A percentile compares a stretch with the other conserved stretches of the same genome.
phyloP scores from a whole-genome alignment of 331 rosid genomes.

The Acacia pycnantha region DNA sequence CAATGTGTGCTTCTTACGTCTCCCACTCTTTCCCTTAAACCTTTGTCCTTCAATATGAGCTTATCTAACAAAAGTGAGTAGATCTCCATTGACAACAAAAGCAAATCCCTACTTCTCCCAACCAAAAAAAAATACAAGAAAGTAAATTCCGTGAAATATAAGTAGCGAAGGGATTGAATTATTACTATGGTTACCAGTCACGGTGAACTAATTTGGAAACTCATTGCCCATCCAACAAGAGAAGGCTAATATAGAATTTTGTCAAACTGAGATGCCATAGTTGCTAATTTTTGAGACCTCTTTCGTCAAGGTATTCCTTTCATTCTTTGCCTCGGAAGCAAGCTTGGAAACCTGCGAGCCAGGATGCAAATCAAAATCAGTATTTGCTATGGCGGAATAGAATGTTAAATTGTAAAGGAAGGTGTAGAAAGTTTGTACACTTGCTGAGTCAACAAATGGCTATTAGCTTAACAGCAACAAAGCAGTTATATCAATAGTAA shows the following conservation, averaged over 20 bases:
- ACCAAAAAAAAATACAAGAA: neutral
- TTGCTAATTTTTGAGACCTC: slow-evolving; percentile 80
- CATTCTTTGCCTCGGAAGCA: slow-evolving; percentile 72
- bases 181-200: neutral
- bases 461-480: neutral
- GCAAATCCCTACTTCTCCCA: neutral
- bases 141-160: neutral
- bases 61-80: neutral
- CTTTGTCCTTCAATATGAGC: neutral
- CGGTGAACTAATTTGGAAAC: slow-evolving; percentile 15
- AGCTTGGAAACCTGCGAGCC: slow-evolving; percentile 68
- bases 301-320: slow-evolving; percentile 62
- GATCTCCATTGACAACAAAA: neutral
- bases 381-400: neutral
- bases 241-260: slow-evolving; percentile 7
- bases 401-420: neutral
- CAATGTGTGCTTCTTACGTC: neutral
- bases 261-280: slow-evolving; percentile 85
- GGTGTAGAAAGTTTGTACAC: neutral
- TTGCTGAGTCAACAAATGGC: neutral
- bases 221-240: slow-evolving; percentile 17
- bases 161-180: neutral
- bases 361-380: slow-evolving; percentile 25
- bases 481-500: neutral
- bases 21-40: neutral